Evolutionary conservation across 495 filamentous ascomycete species (phyloP).

Genomic region (Lentithecium fluviatile): DNA sequence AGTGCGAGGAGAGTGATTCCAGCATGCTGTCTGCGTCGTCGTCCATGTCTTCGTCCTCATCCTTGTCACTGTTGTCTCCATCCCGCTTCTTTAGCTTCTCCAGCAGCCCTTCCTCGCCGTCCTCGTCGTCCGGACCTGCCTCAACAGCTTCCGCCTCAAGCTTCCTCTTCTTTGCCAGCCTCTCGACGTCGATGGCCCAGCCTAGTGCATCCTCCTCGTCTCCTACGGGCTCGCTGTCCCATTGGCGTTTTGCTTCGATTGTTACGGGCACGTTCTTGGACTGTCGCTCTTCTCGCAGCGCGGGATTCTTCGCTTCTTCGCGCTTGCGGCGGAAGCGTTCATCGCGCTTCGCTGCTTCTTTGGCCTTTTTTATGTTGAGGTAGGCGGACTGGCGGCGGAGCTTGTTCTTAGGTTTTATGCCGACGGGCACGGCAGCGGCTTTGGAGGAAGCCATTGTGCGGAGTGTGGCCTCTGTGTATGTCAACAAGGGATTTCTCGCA

Average conservation of each 20-base stretch:
- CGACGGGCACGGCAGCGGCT: slow-evolving; percentile 2
- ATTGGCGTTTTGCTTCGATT: slow-evolving; percentile 84
- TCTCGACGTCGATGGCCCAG: slow-evolving; percentile 68
- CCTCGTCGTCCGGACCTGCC: slow-evolving; percentile 26
- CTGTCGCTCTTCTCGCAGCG: slow-evolving; percentile 65
- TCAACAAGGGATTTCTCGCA: too few relatives aligned
- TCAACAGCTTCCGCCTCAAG: slow-evolving; percentile 23
- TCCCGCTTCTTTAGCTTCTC: slow-evolving; percentile 47
- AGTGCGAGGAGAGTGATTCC: slow-evolving; percentile 48
- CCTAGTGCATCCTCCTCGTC: slow-evolving; percentile 62
- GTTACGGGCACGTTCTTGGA: slow-evolving; percentile 77
- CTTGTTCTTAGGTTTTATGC: slow-evolving; percentile 60
- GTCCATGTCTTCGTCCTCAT: slow-evolving; percentile 47
- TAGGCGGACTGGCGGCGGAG: slow-evolving; percentile 69
- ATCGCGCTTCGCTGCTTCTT: slow-evolving; percentile 69
- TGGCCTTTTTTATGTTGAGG: slow-evolving; percentile 72
- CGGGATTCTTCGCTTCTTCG: slow-evolving; percentile 83
- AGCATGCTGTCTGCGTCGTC: slow-evolving; percentile 74
- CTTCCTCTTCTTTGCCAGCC: slow-evolving; percentile 65
- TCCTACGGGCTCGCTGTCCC: slow-evolving; percentile 79
- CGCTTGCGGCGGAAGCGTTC: slow-evolving; percentile 73
- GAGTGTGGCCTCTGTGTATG: too few relatives aligned
- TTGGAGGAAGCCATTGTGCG: slow-evolving; percentile 40
- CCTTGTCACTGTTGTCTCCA: slow-evolving; percentile 49
- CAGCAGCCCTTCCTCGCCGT: slow-evolving; percentile 56